These are phyloP conservation scores for Hymenoscyphus salicellus DNA, from an alignment of 2,329 filamentous ascomycete species.

Conservation along the genomic window DNA sequence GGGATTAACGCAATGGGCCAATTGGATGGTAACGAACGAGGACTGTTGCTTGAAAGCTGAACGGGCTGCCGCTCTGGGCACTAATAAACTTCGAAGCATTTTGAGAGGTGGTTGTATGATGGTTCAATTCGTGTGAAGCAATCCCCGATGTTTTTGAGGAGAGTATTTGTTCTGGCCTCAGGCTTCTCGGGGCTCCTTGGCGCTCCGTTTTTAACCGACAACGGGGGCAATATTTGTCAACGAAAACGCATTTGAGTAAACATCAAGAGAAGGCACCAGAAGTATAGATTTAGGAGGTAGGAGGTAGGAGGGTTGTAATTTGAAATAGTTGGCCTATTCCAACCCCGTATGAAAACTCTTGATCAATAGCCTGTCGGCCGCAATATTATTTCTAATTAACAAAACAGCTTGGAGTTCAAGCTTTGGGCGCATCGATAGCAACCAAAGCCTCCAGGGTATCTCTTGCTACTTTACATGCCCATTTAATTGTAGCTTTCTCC, in stretches of 20 bases:
- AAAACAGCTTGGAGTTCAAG: neutral
- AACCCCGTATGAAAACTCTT: neutral
- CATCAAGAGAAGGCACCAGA: neutral
- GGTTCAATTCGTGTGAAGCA: slow-evolving; percentile 13
- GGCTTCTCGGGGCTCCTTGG: neutral
- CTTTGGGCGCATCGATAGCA: slow-evolving; percentile 19
- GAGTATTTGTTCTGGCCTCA: neutral
- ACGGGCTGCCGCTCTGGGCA: slow-evolving; percentile 56
- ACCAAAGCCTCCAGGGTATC: slow-evolving; percentile 32
- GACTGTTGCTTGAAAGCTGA: slow-evolving; percentile 53
- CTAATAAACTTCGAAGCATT: slow-evolving; percentile 61
- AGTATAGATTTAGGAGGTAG: neutral
- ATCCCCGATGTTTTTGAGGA: neutral
- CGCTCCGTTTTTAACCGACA: slow-evolving; percentile 1
- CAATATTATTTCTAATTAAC: neutral
- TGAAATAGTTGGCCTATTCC: neutral
- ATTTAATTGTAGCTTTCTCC: slow-evolving; percentile 47
- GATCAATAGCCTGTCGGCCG: neutral
- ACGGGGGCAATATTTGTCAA: neutral
- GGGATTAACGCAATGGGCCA: slow-evolving; percentile 10
- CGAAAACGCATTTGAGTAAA: neutral
- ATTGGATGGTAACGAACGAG: slow-evolving; percentile 43
- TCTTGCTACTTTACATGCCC: slow-evolving; percentile 46
- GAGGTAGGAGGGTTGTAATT: no score
- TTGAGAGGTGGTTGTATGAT: slow-evolving; percentile 28